These are phyloP conservation scores for Candida ulmi DNA, from an alignment of 805 yeast genomes.

Conservation along the genomic window DNA sequence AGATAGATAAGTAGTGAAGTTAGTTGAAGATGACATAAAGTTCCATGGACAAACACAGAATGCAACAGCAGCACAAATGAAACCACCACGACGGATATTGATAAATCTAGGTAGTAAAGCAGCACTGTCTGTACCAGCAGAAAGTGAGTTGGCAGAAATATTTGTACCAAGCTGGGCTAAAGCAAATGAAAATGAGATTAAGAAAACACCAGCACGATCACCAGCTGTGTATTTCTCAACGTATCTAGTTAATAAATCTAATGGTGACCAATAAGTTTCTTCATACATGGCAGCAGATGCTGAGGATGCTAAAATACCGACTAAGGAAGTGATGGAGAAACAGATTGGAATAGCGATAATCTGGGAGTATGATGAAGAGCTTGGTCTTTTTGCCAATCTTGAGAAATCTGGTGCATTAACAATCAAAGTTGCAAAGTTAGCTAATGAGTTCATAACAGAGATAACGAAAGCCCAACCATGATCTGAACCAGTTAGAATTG, in stretches of 20 bases:
- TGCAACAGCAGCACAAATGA: slow-evolving; percentile 67
- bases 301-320: slow-evolving; percentile 81
- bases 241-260: slow-evolving; percentile 57
- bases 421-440: slow-evolving; percentile 83
- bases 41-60: slow-evolving; percentile 81
- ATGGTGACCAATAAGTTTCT: slow-evolving; percentile 75
- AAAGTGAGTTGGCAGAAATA: slow-evolving; percentile 64
- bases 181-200: slow-evolving; percentile 64
- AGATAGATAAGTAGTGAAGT: slow-evolving; percentile 72
- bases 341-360: slow-evolving; percentile 65
- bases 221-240: slow-evolving; percentile 50
- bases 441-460: slow-evolving; percentile 73
- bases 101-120: slow-evolving; percentile 58
- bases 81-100: slow-evolving; percentile 77
- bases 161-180: slow-evolving; percentile 77
- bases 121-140: slow-evolving; percentile 70
- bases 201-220: slow-evolving; percentile 74
- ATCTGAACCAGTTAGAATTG: slow-evolving; percentile 49
- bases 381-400: slow-evolving; percentile 63
- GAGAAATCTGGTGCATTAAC: slow-evolving; percentile 88
- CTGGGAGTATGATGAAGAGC: slow-evolving; percentile 51
- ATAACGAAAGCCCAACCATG: slow-evolving; percentile 81
- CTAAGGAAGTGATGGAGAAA: slow-evolving; percentile 74
- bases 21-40: slow-evolving; percentile 59
- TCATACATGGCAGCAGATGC: slow-evolving; percentile 67